Evolutionary conservation across 1,284 basidiomycete species (phyloP).

Genomic region (Trametes hirsuta): DNA sequence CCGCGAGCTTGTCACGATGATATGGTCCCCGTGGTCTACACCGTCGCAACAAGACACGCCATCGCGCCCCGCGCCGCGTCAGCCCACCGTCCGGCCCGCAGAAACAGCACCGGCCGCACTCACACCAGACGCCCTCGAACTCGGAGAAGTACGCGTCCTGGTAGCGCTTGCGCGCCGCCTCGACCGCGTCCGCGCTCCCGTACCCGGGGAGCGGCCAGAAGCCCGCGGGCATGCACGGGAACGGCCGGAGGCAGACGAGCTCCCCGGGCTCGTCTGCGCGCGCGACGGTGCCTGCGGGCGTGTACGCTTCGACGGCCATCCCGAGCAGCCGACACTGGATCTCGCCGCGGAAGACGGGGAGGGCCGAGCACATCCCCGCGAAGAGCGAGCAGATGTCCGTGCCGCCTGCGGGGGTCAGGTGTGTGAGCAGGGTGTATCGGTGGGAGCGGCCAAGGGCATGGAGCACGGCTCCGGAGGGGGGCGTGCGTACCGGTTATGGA

Average conservation of each 20-base stretch:
- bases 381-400: constrained; percentile 91
- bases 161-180: constrained; percentile 65
- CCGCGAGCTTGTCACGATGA: constrained; percentile 67
- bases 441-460: neutral
- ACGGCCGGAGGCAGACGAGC: constrained; percentile 77
- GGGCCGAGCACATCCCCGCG: constrained; percentile 77
- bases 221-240: constrained; percentile 85
- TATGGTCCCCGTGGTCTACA: constrained; percentile 77
- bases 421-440: neutral
- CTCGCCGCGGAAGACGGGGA: constrained; percentile 86
- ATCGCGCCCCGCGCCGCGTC: neutral
- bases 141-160: constrained; percentile 80
- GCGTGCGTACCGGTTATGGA: constrained; percentile 72
- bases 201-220: constrained; percentile 82
- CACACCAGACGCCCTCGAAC: constrained; percentile 77
- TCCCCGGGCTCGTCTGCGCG: constrained; percentile 60
- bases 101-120: constrained; percentile 32
- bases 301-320: constrained; percentile 70
- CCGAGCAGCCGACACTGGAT: constrained; percentile 86
- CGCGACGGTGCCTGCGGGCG: constrained; percentile 47
- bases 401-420: constrained; percentile 52
- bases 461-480: neutral
- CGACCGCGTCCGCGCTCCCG: constrained; percentile 59
- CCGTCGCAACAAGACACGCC: neutral
- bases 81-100: neutral